Evolutionary conservation across 2,329 filamentous ascomycete species (phyloP), one percentile per base, ranked within the genome.

Genomic region (Fusarium gaditjirri): DNA sequence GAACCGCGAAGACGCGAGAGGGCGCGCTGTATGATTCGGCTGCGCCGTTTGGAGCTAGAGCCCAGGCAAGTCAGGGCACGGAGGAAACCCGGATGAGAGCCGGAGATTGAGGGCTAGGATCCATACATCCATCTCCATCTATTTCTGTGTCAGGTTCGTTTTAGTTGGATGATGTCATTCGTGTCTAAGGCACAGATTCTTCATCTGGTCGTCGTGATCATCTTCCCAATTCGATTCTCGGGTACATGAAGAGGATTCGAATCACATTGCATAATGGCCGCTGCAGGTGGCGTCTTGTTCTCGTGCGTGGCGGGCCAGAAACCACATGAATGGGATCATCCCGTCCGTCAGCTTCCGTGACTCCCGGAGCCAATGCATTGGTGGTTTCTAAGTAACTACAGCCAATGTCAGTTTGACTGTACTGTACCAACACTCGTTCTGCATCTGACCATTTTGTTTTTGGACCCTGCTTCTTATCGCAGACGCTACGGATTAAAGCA

Each of bases 41-140:
- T 36, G 46, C 17, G 23, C 52, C 47, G 46, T 43, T 43, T 38
- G 23, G 41, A 67, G 41, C 64, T 49, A 46, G 33, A 44, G 23
- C 29, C 33, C 39, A 50, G n/a, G 47, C 47, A 50, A n/a, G 31
- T 35, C 47, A 50, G 3, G 47, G 31, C 31, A 38, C 65, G 65
- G 70, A 72, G 69, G 25, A 72, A 72, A 72, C 60, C 69, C 70
- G 69, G 68, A 27, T 39, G 52, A 70, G 54, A 57, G 33, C 69
- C 64, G 70, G 70, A 72, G 62, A 70, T 56, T 72, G 54, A 49
- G 42, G 42, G 31, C 65, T 44, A 49, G 38, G 42, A 61, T 39
- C 31, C 43, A 54, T 55, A 21, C 38, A 53, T 29, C 29, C 31
- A 29, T 16, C 23, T n/a, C 25, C 44, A 31, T 43, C 7, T 43